phyloP scores from a whole-genome alignment of 257 asterid genomes.

The Scutellaria galericulata region DNA sequence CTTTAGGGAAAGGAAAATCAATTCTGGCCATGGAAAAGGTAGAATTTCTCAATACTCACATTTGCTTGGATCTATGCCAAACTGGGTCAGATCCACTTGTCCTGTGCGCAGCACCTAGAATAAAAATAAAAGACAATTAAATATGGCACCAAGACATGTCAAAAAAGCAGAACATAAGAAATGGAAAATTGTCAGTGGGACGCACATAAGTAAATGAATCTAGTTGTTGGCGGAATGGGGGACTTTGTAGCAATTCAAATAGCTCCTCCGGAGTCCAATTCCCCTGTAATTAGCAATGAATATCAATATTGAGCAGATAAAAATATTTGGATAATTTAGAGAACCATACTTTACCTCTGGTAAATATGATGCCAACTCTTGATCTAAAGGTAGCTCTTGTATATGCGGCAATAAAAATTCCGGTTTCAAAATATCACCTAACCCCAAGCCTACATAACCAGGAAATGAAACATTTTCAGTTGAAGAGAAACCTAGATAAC shows the following conservation, averaged over 20 bases:
- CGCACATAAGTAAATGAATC: slow-evolving; percentile 96
- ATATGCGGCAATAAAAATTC: slow-evolving; percentile 71
- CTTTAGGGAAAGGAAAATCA: neutral
- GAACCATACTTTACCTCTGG: slow-evolving; percentile 69
- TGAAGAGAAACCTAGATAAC: neutral
- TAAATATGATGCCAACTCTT: slow-evolving; percentile 68
- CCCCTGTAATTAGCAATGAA: slow-evolving; percentile 57
- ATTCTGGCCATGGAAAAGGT: slow-evolving; percentile 1
- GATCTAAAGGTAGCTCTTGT: slow-evolving; percentile 67
- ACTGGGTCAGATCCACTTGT: slow-evolving; percentile 85
- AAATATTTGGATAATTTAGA: slow-evolving; percentile 12
- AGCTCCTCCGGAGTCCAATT: slow-evolving; percentile 80
- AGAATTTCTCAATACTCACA: slow-evolving; percentile 53
- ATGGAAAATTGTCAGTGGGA: slow-evolving; percentile 8
- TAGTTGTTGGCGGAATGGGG: slow-evolving; percentile 92
- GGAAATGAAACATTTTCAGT: slow-evolving; percentile 32
- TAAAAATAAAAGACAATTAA: slow-evolving; percentile 30
- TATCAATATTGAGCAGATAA: slow-evolving; percentile 31
- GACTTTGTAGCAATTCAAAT: slow-evolving; percentile 85
- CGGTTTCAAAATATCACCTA: slow-evolving; percentile 95
- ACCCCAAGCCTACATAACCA: slow-evolving; percentile 71
- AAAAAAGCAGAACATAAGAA: slow-evolving; percentile 15
- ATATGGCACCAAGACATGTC: slow-evolving; percentile 3
- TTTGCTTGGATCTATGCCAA: slow-evolving; percentile 87
- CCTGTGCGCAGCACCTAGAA: slow-evolving; percentile 92